Evolutionary conservation across 23 red algal genomes (phyloP).

Genomic region (Gracilaria domingensis): DNA sequence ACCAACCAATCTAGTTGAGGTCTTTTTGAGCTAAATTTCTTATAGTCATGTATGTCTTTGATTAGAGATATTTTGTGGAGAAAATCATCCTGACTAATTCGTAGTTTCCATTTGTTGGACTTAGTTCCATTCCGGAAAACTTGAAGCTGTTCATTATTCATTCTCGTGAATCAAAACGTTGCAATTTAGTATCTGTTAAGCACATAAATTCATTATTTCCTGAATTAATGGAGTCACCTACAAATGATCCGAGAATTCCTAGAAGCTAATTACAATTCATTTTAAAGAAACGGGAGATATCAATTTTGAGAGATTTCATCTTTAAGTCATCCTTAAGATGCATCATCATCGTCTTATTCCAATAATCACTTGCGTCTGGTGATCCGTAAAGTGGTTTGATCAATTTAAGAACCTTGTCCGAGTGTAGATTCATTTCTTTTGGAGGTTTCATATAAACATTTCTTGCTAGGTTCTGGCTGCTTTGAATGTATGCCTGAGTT

Average conservation of each 20-base stretch:
- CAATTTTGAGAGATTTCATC: slow-evolving; percentile 12
- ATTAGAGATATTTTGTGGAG: too few species aligned
- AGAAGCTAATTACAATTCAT: neutral
- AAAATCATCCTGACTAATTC: too few species aligned
- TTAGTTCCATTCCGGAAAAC: too few species aligned
- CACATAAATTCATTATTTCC: too few species aligned
- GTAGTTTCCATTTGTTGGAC: too few species aligned
- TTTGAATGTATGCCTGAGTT: neutral
- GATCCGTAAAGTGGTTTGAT: slow-evolving; percentile 32
- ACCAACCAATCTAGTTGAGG: neutral
- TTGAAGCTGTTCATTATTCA: too few species aligned
- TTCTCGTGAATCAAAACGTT: too few species aligned
- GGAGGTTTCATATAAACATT: neutral
- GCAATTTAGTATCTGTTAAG: too few species aligned
- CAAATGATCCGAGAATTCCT: slow-evolving; percentile 9
- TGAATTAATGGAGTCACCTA: slow-evolving; percentile 9
- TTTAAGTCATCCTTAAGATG: neutral
- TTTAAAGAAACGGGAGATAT: slow-evolving; percentile 16
- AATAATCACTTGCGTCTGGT: slow-evolving; percentile 12
- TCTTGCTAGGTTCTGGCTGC: neutral
- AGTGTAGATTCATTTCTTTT: neutral
- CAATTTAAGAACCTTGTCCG: neutral
- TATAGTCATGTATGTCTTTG: neutral
- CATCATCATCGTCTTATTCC: neutral
- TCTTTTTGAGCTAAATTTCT: neutral